phyloP scores from a whole-genome alignment of 1,139 yeast species.

The Saccharomyces hybrid region DNA sequence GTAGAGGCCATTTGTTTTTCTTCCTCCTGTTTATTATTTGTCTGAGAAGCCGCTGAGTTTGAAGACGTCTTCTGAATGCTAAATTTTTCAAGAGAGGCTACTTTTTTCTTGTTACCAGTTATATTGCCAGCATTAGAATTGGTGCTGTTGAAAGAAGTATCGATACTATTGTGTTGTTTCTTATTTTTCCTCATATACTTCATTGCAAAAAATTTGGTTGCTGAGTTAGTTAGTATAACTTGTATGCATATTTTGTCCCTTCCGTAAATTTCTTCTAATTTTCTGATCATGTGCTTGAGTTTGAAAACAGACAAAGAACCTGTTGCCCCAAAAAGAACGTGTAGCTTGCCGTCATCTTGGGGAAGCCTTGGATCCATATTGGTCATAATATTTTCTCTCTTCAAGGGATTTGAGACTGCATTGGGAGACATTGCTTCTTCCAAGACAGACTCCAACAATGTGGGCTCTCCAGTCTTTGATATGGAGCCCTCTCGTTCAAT shows the following conservation, averaged over 20 bases:
- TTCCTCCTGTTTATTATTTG: neutral
- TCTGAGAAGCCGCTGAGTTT: neutral
- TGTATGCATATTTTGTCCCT: constrained; percentile 67
- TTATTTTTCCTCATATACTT: constrained; percentile 26
- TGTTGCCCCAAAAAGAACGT: constrained; percentile 80
- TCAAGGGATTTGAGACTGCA: constrained; percentile 1
- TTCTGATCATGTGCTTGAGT: constrained; percentile 63
- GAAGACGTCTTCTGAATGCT: neutral
- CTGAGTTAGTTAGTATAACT: constrained; percentile 70
- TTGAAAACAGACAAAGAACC: constrained; percentile 80
- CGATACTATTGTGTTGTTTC: neutral
- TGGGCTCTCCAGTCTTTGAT: constrained; percentile 2
- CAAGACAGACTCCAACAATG: constrained; percentile 17
- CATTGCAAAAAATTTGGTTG: constrained; percentile 67
- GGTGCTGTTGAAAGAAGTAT: constrained; percentile 3
- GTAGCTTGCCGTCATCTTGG: constrained; percentile 85
- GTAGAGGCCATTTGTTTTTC: neutral
- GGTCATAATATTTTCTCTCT: neutral
- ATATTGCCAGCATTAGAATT: neutral
- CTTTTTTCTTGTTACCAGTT: neutral
- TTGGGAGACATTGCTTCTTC: constrained; percentile 13
- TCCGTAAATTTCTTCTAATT: constrained; percentile 73
- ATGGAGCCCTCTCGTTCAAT: constrained; percentile 4
- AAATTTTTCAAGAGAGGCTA: neutral
- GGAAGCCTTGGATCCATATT: constrained; percentile 68